Evolutionary conservation across 176 grass and related monocot species (phyloP), one percentile per base, ranked within the genome.

Genomic region (Musa troglodytarum): DNA sequence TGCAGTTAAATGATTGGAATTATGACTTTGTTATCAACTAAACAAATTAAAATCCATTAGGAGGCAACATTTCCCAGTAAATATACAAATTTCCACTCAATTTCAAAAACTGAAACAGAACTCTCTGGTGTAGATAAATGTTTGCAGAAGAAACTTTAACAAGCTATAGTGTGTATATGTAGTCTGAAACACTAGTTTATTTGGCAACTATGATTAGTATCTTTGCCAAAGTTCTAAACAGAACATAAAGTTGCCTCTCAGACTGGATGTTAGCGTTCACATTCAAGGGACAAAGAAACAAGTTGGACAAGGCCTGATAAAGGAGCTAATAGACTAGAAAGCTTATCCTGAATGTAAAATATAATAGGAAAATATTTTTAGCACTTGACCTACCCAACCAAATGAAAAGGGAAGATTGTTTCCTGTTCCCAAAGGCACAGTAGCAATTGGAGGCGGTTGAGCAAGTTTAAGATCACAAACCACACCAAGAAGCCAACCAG

Each of bases 401-500:
- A 97, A 97, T 72, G 94, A 91, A 78, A 90, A 93, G 11, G 94
- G 94, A 67, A 97, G 88, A 75, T 97, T 97, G 78, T 97, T 97
- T 78, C 94, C 94, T 15, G 94, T 97, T 82, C 90, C 94, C 19
- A 97, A 80, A 89, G 90, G 94, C 54, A 97, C 88, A 16, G 94
- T 97, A 70, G 86, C 94, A 59, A 97, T 65, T 34, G 94, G 85
- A 87, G 86, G 94, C 65, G 86, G 86, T 53, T 71, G 81, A 3
- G 73, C 34, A 77, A 97, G 88, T 83, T 90, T 97, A 82, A 97
- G 87, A 71, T 97, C 94, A 54, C 83, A 90, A 13, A 97, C 90
- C 10, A 93, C 94, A 51, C 94, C 94, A 81, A 93, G 90, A 76
- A 97, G 80, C 94, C 94, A 97, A 73, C 93, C 92, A 53, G 93